A percentile compares a stretch with the other conserved stretches of the same genome.
These are phyloP conservation scores for Trametes cubensis DNA, from an alignment of 768 basidiomycete genomes.

Conservation along the genomic window DNA sequence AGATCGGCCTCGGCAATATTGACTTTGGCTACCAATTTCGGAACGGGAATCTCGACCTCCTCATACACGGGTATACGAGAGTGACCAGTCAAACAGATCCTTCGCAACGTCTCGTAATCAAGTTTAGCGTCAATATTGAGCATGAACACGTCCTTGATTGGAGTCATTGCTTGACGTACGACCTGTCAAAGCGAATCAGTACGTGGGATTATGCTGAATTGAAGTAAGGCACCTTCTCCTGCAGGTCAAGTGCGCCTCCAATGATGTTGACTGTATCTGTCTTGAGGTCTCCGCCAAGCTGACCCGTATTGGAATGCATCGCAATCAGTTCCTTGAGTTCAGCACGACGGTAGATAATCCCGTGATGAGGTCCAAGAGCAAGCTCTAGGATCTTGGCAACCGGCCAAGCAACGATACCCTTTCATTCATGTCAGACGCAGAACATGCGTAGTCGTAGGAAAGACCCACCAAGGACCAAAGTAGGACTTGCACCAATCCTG, in stretches of 20 bases:
- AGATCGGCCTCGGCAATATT: constrained; percentile 15
- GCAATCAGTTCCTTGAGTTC: constrained; percentile 89
- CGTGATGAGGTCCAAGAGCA: constrained; percentile 80
- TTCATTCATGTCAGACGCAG: not conserved
- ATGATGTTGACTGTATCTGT: constrained; percentile 88
- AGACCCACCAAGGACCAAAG: constrained; percentile 64
- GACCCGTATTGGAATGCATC: constrained; percentile 73
- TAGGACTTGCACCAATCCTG: constrained; percentile 62
- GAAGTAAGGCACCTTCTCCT: constrained; percentile 63
- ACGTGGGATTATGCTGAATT: not conserved
- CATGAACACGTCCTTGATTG: constrained; percentile 83
- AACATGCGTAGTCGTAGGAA: no score
- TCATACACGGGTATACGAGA: constrained; percentile 86
- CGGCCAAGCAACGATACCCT: constrained; percentile 83
- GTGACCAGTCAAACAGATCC: constrained; percentile 80
- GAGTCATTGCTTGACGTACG: constrained; percentile 68
- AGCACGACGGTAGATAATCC: constrained; percentile 85
- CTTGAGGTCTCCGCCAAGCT: constrained; percentile 84
- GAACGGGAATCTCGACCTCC: constrained; percentile 68
- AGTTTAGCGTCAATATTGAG: constrained; percentile 81
- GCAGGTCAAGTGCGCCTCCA: constrained; percentile 85
- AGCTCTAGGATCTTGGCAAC: constrained; percentile 81
- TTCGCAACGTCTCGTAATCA: constrained; percentile 77
- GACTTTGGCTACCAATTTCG: constrained; percentile 22
- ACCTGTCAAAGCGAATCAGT: constrained; percentile 2